Percentiles rank a stretch among this genome's conserved stretches.
Conservation (phyloP, 345 rosid genomes). For the Pistacia atlantica region DNA sequence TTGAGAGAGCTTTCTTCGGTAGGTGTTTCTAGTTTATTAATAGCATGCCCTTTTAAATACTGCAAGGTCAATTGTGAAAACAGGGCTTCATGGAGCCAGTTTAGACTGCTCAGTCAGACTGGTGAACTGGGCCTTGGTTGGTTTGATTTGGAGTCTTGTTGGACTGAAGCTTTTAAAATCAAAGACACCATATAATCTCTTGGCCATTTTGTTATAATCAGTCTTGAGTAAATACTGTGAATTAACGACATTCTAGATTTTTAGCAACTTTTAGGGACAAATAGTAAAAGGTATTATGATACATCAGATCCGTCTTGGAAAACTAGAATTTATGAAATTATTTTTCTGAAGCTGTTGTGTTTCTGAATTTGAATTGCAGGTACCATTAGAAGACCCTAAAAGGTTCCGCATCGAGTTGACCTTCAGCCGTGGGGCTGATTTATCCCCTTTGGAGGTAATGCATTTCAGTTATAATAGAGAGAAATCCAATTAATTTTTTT, state of each 20-base stretch:
- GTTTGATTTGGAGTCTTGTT: no score
- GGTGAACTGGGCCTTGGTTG: not conserved
- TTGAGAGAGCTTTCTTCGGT: not conserved
- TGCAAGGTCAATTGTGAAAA: not conserved
- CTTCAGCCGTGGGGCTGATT: constrained; percentile 96
- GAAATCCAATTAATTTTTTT: no score
- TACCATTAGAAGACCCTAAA: constrained; percentile 80
- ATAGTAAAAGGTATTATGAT: not conserved
- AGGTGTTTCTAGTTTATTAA: not conserved
- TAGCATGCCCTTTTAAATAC: not conserved
- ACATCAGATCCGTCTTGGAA: not conserved
- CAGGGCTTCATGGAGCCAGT: not conserved
- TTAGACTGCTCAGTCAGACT: not conserved
- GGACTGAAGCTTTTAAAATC: no score
- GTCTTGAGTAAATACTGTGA: not conserved
- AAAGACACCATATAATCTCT: no score
- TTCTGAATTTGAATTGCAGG: constrained; percentile 43
- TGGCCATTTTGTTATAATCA: not conserved
- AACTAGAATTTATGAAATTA: not conserved
- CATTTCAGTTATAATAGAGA: no score
- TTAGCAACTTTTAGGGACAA: not conserved
- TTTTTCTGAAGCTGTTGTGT: not conserved
- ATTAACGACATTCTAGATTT: not conserved
- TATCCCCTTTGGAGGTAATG: constrained; percentile 88
- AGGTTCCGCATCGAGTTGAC: constrained; percentile 91